A percentile compares a stretch with the other conserved stretches of the same genome.
Conservation (phyloP, 2,329 filamentous ascomycete species). For the Fragosphaeria purpurea region DNA sequence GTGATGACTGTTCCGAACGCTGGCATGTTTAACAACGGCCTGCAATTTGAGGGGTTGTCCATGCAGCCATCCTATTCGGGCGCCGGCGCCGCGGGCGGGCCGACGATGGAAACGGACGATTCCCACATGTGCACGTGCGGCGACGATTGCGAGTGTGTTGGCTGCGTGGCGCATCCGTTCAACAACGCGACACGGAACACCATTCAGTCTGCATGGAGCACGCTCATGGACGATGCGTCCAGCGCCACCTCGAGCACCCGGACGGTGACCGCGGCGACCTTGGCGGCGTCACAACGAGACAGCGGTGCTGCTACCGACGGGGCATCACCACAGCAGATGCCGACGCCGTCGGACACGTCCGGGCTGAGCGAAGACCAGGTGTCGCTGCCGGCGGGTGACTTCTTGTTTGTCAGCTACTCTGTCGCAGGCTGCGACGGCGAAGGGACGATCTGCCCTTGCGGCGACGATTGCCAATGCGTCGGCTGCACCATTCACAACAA, state of each 20-base stretch:
- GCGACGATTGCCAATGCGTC: constrained; percentile 55
- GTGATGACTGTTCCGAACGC: not conserved
- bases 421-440: constrained; percentile 15
- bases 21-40: not conserved
- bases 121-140: constrained; percentile 16
- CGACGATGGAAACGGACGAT: not conserved
- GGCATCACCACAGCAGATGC: constrained; percentile 25
- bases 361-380: constrained; percentile 40
- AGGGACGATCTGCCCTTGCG: constrained; percentile 43
- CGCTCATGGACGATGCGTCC: constrained; percentile 9
- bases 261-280: not conserved
- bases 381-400: constrained; percentile 39
- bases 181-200: constrained; percentile 14
- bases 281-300: not conserved
- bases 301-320: not conserved
- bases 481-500: constrained; percentile 58
- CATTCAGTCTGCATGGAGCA: constrained; percentile 13
- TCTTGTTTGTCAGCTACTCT: constrained; percentile 42
- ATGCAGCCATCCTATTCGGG: not conserved
- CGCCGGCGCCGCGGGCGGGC: not conserved
- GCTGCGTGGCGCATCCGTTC: constrained; percentile 16
- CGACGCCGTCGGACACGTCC: constrained; percentile 38
- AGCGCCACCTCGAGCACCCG: not conserved
- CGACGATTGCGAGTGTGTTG: constrained; percentile 16
- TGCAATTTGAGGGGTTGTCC: not conserved